Evolutionary conservation across 768 basidiomycete genomes (phyloP), one percentile per base, ranked within the genome.

Genomic region (Lentinus brumalis): DNA sequence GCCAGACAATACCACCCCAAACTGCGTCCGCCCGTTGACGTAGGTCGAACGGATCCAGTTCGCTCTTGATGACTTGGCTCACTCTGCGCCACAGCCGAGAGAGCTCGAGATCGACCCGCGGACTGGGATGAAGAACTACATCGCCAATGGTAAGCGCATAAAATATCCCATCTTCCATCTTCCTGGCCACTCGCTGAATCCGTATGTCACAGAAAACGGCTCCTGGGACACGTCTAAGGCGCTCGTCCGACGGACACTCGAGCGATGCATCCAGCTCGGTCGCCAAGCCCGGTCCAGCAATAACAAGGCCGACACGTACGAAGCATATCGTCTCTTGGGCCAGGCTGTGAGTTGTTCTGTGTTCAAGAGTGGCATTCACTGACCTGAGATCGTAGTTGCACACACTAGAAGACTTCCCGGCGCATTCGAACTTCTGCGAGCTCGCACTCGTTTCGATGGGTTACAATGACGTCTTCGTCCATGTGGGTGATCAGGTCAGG

Each of bases 81-180:
- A 10, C 40, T 40, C 16, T 30, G 1, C 32, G 41, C 5, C 18
- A 18, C 61, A 91, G 86, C 90, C 90, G 0, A 76, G 81, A 39
- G 96, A 98, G 69, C 79, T 96, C 0, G 89, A 95, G 67, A 80
- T 98, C 7, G 96, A 98, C 71, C 85, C 83, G 0, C 76, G 80
- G 14, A 92, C 90, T 0, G 96, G 94, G 2, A 96, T 98, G 94
- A 96, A 96, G 79, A 98, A 95, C 66, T 93, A 92, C 73, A 95
- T 96, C 61, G 92, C 92, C 0, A 96, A 95, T 72, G 85, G 86
- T 84, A 60, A 11, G 11, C 11, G 35, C 60, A 32, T 26, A 26
- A 26, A 26, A 26, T 26, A 1, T 26, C 5, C 15, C 15, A 3
- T 32, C 41, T 11, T 42, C 53, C 39, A 45, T 14, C 2, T 21